These are phyloP conservation scores for Diutina rugosa DNA, from an alignment of 1,139 yeast genomes.

Conservation along the genomic window DNA sequence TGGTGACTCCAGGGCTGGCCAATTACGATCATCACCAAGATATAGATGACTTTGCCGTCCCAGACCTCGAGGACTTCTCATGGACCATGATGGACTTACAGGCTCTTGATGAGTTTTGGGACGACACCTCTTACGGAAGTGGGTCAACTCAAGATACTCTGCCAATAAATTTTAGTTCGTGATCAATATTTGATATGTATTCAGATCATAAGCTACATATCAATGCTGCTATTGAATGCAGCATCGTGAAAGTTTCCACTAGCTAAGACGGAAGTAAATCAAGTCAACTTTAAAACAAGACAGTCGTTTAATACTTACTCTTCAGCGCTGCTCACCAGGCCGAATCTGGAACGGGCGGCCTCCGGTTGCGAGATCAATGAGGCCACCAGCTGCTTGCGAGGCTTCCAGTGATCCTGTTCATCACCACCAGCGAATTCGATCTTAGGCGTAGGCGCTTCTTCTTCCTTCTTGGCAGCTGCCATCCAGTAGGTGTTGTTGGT, in stretches of 20 bases:
- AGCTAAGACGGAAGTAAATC: neutral
- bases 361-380: neutral
- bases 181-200: neutral
- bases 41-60: neutral
- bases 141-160: neutral
- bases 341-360: neutral
- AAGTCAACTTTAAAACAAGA: too few relatives aligned
- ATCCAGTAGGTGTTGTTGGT: slow-evolving; percentile 31
- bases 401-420: neutral
- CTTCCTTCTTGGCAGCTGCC: slow-evolving; percentile 11
- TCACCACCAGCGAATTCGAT: slow-evolving; percentile 1
- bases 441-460: neutral
- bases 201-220: neutral
- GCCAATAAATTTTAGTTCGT: neutral
- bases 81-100: neutral
- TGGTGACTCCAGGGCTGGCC: neutral
- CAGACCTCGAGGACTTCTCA: neutral
- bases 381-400: neutral
- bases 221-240: neutral
- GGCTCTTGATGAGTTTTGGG: neutral
- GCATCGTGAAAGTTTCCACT: neutral
- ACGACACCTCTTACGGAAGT: neutral
- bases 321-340: neutral
- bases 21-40: neutral
- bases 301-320: neutral